Percentiles rank a stretch among this genome's conserved stretches.
Conservation (phyloP, 164 flowering plant genomes). For the Cinnamomum chago region DNA sequence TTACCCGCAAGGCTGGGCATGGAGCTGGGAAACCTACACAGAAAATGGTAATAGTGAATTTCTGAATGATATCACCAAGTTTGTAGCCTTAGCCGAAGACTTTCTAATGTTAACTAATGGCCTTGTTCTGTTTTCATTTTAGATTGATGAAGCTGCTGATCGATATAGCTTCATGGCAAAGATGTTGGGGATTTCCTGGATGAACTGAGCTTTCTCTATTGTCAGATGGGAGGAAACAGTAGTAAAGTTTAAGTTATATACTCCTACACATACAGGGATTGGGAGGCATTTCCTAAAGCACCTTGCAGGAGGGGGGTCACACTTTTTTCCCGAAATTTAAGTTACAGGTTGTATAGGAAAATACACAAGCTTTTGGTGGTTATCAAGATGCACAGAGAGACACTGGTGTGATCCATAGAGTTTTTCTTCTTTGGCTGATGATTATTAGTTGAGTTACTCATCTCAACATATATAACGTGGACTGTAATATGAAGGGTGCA, state of each 20-base stretch:
- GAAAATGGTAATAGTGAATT: slow-evolving; percentile 48
- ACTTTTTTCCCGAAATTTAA: no score
- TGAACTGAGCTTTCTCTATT: slow-evolving; percentile 23
- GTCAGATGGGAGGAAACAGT: not conserved
- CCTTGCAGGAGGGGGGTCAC: not conserved
- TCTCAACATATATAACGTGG: not conserved
- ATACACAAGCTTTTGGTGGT: not conserved
- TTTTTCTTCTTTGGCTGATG: not conserved
- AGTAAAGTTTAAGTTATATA: not conserved
- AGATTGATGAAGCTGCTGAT: no score
- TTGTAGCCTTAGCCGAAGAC: no score
- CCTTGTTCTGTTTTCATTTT: no score
- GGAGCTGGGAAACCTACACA: slow-evolving; percentile 97
- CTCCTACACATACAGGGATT: not conserved
- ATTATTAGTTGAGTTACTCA: not conserved
- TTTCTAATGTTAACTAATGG: not conserved
- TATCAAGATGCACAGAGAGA: not conserved
- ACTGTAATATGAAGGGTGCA: no score
- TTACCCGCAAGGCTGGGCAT: slow-evolving; percentile 90
- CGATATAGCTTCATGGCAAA: slow-evolving; percentile 77
- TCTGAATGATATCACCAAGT: not conserved
- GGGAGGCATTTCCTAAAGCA: not conserved
- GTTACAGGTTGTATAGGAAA: not conserved
- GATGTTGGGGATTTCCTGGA: slow-evolving; percentile 58
- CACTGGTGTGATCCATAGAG: not conserved